Evolutionary conservation across 768 basidiomycete species (phyloP).

Genomic region (Rhodotorula diobovata): DNA sequence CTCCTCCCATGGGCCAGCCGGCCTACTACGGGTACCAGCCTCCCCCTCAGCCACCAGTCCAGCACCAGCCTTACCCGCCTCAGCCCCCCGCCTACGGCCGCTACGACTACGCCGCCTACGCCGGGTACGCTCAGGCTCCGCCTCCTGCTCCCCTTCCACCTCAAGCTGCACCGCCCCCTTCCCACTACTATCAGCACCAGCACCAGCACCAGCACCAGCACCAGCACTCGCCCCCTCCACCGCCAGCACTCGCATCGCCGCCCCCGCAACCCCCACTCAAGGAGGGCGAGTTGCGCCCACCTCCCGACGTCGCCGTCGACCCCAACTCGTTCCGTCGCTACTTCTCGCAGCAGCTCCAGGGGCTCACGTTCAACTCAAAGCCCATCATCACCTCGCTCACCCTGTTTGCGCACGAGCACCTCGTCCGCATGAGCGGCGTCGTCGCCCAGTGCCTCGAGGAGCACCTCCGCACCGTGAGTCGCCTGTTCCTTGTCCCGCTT

Average conservation of each 20-base stretch:
- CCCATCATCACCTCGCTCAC: slow-evolving; percentile 89
- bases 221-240: slow-evolving; percentile 54
- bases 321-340: slow-evolving; percentile 72
- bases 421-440: slow-evolving; percentile 64
- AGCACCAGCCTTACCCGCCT: not conserved
- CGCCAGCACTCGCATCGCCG: slow-evolving; percentile 23
- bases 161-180: slow-evolving; percentile 40
- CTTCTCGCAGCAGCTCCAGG: slow-evolving; percentile 65
- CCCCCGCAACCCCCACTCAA: slow-evolving; percentile 48
- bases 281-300: slow-evolving; percentile 25
- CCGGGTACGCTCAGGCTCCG: slow-evolving; percentile 5
- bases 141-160: not conserved
- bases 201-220: slow-evolving; percentile 43
- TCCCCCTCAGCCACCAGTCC: slow-evolving; percentile 4
- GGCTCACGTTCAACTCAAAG: slow-evolving; percentile 88
- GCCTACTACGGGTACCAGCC: slow-evolving; percentile 9
- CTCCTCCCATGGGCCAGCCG: not conserved
- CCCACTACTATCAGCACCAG: slow-evolving; percentile 32
- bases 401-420: slow-evolving; percentile 81
- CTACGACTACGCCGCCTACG: slow-evolving; percentile 21
- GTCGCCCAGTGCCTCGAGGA: slow-evolving; percentile 74
- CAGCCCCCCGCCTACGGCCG: slow-evolving; percentile 7
- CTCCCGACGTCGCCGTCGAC: slow-evolving; percentile 49
- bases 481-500: not conserved
- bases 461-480: slow-evolving; percentile 89